Percentiles rank a stretch among this genome's conserved stretches.
Conservation (phyloP, 495 filamentous ascomycete species). For the Daldinia decipiens region DNA sequence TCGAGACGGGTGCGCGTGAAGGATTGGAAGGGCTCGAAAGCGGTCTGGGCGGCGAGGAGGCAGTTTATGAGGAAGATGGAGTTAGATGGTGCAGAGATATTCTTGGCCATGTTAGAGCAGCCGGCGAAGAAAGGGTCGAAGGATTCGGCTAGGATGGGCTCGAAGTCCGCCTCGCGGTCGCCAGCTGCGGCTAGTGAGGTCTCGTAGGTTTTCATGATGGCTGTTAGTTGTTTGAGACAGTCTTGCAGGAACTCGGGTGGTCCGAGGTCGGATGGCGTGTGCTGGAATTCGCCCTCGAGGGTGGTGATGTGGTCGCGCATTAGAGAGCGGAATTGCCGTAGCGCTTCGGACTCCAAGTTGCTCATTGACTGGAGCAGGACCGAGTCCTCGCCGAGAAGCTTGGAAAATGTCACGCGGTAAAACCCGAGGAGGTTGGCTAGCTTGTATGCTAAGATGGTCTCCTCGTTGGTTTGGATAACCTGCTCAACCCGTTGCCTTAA, state of each 20-base stretch:
- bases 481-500: conserved; percentile 88
- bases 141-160: conserved; percentile 80
- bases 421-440: conserved; percentile 89
- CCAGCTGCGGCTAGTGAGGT: conserved; percentile 71
- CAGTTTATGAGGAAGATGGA: conserved; percentile 89
- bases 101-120: conserved; percentile 73
- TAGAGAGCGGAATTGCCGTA: conserved; percentile 81
- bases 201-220: conserved; percentile 84
- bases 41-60: conserved; percentile 65
- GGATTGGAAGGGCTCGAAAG: conserved; percentile 61
- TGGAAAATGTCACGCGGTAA: conserved; percentile 85
- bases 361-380: conserved; percentile 73
- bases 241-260: conserved; percentile 87
- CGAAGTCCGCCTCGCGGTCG: conserved; percentile 72
- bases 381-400: conserved; percentile 76
- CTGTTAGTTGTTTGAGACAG: conserved; percentile 76
- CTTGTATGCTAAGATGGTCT: conserved; percentile 87
- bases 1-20: conserved; percentile 62
- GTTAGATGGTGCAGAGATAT: conserved; percentile 64
- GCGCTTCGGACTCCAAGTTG: conserved; percentile 76
- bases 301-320: conserved; percentile 80
- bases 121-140: conserved; percentile 86
- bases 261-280: conserved; percentile 74
- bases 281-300: conserved; percentile 73
- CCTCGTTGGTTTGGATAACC: conserved; percentile 90